These are phyloP conservation scores for Chaetomium fimeti DNA, from an alignment of 495 filamentous ascomycete genomes.

Conservation along the genomic window DNA sequence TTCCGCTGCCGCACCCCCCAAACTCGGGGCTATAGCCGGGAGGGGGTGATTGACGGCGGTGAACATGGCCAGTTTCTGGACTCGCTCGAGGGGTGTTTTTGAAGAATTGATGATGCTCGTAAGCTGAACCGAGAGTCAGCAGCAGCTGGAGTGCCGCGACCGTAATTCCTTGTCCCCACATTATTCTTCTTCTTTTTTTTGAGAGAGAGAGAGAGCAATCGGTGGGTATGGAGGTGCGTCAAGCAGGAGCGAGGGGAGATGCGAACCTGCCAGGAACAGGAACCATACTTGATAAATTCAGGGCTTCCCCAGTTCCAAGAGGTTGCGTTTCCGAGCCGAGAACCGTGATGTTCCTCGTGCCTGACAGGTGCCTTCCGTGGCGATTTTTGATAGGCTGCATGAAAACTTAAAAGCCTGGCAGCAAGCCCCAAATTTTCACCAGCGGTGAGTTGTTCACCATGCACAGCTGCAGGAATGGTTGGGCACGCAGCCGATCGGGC, in stretches of 20 bases:
- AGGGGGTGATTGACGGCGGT: conserved; percentile 28
- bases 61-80: background rate
- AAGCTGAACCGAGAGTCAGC: conserved; percentile 8
- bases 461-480: background rate
- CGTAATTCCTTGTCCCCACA: conserved; percentile 4
- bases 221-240: no score
- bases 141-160: conserved; percentile 10
- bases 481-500: conserved; percentile 25
- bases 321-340: conserved; percentile 6
- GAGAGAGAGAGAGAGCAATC: no score
- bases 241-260: conserved; percentile 1
- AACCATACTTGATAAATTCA: conserved; percentile 5
- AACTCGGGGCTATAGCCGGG: conserved; percentile 38
- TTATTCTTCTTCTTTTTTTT: conserved; percentile 4
- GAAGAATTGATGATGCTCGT: conserved; percentile 26
- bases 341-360: conserved; percentile 5
- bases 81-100: conserved; percentile 11
- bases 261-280: conserved; percentile 18
- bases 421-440: conserved; percentile 20
- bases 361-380: conserved; percentile 23
- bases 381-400: conserved; percentile 31
- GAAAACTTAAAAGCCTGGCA: background rate
- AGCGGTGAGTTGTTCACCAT: conserved; percentile 18
- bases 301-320: background rate
- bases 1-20: conserved; percentile 31